Base-by-base conservation (phyloP, 306 rosid species). In the Glycine soja region DNA sequence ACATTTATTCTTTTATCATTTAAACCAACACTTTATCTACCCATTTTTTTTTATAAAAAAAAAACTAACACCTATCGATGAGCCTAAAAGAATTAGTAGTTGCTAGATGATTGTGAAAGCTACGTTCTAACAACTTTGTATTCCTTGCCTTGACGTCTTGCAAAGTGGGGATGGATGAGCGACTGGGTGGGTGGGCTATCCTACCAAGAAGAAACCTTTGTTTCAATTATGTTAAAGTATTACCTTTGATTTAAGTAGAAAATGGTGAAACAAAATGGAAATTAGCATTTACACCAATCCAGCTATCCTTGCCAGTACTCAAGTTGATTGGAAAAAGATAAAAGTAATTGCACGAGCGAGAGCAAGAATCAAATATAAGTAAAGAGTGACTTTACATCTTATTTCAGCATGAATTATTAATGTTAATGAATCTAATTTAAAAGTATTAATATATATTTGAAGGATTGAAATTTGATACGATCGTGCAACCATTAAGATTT, bases 101-200 rank as follows among this genome's bases (percentile, higher is more conserved):
- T 74, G 3, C 8, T 76, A 34, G 76, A 43, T 72, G 50, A 46
- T 45, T 83, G 65, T 65, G 80, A 85, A 81, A 48, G 64, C 34
- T 76, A 56, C 67, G 51, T 57, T 77, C 61, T 53, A 85, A 70
- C 88, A 46, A 43, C 82, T 61, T 61, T 15, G 2, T 18, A 76
- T 81, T 64, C 46, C 16, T 46, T 85, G 82, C 59, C 82, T 85
- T 81, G 82, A 85, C 82, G 85, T 80, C 77, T 80, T 62, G 34
- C 56, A 8, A 13, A 34, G 56, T 30, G 79, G 75, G 75, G 80
- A 19, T 79, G 62, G 8, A 53, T 53, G 66, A 30, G 18, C 24
- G 34, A n/a, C 43, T 19, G 10, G 66, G 72, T 65, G 19, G 53
- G 72, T 80, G 16, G 45, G 10, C 7, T 7, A 57, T 62, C 70